These are phyloP conservation scores for Pythium sukuiense DNA, from an alignment of 352 stramenopile genomes.

Conservation along the genomic window DNA sequence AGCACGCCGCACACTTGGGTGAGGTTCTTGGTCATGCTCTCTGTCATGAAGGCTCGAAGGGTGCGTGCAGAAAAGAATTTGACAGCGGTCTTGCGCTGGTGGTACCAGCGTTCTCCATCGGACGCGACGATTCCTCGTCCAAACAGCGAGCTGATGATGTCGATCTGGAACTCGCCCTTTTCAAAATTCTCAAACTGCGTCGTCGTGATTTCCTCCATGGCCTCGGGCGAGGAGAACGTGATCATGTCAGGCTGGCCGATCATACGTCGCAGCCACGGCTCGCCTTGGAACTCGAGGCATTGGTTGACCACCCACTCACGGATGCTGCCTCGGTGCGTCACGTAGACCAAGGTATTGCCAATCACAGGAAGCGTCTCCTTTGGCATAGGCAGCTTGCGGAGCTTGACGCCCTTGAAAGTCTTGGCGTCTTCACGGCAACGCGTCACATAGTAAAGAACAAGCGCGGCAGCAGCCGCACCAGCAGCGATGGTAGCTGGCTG, in stretches of 20 bases:
- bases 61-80: conserved; percentile 36
- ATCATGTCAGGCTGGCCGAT: conserved; percentile 25
- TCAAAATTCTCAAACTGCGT: conserved; percentile 41
- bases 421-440: neutral
- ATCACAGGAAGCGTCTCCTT: conserved; percentile 11
- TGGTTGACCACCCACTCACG: conserved; percentile 7
- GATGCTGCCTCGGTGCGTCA: conserved; percentile 3
- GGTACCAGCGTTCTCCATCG: conserved; percentile 35
- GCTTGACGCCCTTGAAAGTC: neutral
- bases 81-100: conserved; percentile 34
- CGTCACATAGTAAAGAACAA: neutral
- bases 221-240: conserved; percentile 26
- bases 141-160: conserved; percentile 27
- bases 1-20: conserved; percentile 24
- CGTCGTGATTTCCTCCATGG: conserved; percentile 36
- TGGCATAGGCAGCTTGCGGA: conserved; percentile 7
- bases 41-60: conserved; percentile 30
- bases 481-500: neutral
- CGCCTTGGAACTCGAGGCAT: conserved; percentile 20
- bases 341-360: conserved; percentile 6
- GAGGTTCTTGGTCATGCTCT: conserved; percentile 20
- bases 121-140: conserved; percentile 29
- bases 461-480: neutral
- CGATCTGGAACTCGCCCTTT: conserved; percentile 31
- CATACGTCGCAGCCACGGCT: conserved; percentile 30